Conservation (phyloP, 306 rosid species). For the Glycine tomentella region DNA sequence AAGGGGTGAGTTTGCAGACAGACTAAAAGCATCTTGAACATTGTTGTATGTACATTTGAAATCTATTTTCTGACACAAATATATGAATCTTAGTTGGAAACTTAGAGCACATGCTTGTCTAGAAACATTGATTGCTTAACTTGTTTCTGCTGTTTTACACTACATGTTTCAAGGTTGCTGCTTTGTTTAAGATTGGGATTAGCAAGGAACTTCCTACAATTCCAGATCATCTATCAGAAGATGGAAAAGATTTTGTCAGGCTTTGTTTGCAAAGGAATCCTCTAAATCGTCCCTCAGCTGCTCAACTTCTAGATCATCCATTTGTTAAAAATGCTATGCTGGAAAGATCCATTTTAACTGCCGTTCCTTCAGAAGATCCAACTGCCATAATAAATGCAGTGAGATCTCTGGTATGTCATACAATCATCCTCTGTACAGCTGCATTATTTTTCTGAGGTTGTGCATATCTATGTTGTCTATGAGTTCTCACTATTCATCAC, state of each 20-base stretch:
- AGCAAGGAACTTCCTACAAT: slow-evolving; percentile 79
- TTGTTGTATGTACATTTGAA: slow-evolving; percentile 46
- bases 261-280: slow-evolving; percentile 88
- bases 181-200: slow-evolving; percentile 92
- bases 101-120: slow-evolving; percentile 33
- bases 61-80: slow-evolving; percentile 35
- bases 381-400: slow-evolving; percentile 55
- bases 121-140: slow-evolving; percentile 47
- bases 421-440: slow-evolving; percentile 38
- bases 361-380: slow-evolving; percentile 53
- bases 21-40: slow-evolving; percentile 33
- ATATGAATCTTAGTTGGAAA: slow-evolving; percentile 46
- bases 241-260: slow-evolving; percentile 83
- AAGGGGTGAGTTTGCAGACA: slow-evolving; percentile 66
- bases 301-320: slow-evolving; percentile 85
- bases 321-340: slow-evolving; percentile 76
- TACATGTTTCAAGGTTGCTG: slow-evolving; percentile 72
- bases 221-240: slow-evolving; percentile 83
- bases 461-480: slow-evolving; percentile 32
- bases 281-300: slow-evolving; percentile 72
- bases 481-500: slow-evolving; percentile 25
- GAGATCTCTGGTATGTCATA: slow-evolving; percentile 60
- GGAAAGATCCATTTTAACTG: slow-evolving; percentile 62
- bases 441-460: slow-evolving; percentile 30
- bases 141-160: slow-evolving; percentile 42